Percentiles rank a stretch among this genome's conserved stretches.
Conservation (phyloP, 345 rosid genomes). For the Orychophragmus violaceus region DNA sequence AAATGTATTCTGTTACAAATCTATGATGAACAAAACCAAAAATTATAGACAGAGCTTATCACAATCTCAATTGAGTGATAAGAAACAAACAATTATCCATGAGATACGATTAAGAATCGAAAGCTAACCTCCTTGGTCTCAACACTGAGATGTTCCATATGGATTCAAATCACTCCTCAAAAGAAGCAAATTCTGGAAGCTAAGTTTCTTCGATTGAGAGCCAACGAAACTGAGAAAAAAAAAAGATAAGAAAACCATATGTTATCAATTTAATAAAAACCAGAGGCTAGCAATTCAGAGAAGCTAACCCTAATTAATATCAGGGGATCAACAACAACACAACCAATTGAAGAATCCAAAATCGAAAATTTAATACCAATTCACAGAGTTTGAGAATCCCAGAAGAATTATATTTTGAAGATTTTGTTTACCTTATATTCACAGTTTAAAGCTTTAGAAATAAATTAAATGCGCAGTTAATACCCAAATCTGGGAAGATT, state of each 20-base stretch:
- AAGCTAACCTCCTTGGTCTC: constrained; percentile 57
- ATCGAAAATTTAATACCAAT: neutral
- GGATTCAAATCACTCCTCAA: constrained; percentile 11
- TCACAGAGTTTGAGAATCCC: neutral
- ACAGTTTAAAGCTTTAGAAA: too few relatives aligned
- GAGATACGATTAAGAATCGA: neutral
- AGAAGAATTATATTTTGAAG: neutral
- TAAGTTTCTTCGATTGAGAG: constrained; percentile 7
- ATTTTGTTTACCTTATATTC: constrained; percentile 3
- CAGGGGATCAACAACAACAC: constrained; percentile 1
- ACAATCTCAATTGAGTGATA: neutral
- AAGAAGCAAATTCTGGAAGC: too few relatives aligned
- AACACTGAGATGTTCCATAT: constrained; percentile 14
- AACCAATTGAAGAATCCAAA: neutral
- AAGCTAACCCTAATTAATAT: neutral
- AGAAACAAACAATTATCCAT: neutral
- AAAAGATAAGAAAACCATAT: neutral
- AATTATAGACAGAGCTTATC: neutral
- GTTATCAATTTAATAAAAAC: neutral
- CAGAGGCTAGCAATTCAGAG: neutral
- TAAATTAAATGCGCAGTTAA: constrained; percentile 32
- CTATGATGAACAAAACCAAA: neutral
- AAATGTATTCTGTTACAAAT: neutral
- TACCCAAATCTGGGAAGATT: constrained; percentile 28
- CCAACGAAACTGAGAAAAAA: constrained; percentile 15